A percentile compares a stretch with the other conserved stretches of the same genome.
Conservation (phyloP, 139 green algal genomes). For the Nannochloris sp. region DNA sequence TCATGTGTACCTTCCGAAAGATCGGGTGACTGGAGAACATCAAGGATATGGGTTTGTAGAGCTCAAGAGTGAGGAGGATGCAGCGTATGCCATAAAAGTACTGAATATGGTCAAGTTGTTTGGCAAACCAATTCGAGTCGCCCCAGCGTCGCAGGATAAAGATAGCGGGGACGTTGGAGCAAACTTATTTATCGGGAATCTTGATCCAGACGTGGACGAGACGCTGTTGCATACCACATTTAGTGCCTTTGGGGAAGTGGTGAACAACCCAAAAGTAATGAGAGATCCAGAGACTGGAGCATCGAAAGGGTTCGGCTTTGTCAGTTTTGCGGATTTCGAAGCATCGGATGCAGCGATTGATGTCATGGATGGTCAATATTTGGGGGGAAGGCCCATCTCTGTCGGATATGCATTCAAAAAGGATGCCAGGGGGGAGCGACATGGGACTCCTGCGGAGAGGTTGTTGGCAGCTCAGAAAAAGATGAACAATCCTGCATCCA, state of each 20-base stretch:
- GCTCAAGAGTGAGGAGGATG: slow-evolving; percentile 84
- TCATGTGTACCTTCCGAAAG: slow-evolving; percentile 97
- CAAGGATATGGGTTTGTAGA: slow-evolving; percentile 99
- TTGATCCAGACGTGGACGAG: slow-evolving; percentile 95
- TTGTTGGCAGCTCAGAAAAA: slow-evolving; percentile 78
- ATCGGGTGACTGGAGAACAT: slow-evolving; percentile 88
- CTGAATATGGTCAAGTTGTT: slow-evolving; percentile 95
- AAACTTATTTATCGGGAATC: slow-evolving; percentile 97
- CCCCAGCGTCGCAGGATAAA: slow-evolving; percentile 83
- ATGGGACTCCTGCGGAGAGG: slow-evolving; percentile 88
- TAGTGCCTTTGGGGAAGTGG: slow-evolving; percentile 90
- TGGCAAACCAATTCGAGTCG: slow-evolving; percentile 92
- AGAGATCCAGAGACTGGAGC: slow-evolving; percentile 86
- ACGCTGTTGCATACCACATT: slow-evolving; percentile 99
- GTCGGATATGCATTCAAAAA: slow-evolving; percentile 97
- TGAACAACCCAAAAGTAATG: slow-evolving; percentile 93
- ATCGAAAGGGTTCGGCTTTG: slow-evolving; percentile 90
- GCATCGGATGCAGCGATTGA: slow-evolving; percentile 86
- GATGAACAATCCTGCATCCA: slow-evolving; percentile 27
- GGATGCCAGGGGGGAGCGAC: slow-evolving; percentile 90
- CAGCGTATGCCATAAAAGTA: slow-evolving; percentile 93
- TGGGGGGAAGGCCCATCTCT: slow-evolving; percentile 81
- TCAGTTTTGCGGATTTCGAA: slow-evolving; percentile 92
- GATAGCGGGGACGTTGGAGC: slow-evolving; percentile 79
- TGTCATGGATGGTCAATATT: slow-evolving; percentile 93